These are phyloP conservation scores for Hamigera avellanea DNA, from an alignment of 495 filamentous ascomycete species.

Conservation along the genomic window DNA sequence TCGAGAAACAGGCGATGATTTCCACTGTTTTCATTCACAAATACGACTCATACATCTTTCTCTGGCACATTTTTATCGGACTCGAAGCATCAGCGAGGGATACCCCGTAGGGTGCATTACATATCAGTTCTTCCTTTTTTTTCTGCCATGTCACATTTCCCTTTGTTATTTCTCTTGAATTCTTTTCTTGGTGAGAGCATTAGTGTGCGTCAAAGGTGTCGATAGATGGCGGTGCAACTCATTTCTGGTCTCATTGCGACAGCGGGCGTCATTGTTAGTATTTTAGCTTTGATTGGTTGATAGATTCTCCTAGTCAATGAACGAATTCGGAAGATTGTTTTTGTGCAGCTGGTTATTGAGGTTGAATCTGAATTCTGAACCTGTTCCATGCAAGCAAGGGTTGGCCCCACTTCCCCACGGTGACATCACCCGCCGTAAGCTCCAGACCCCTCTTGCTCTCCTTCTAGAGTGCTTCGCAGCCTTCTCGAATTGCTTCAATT, in stretches of 20 bases:
- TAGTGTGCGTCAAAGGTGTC: conserved; percentile 10
- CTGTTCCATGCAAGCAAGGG: no score
- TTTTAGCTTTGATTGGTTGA: background rate
- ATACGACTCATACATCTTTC: conserved; percentile 7
- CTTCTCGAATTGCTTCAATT: background rate
- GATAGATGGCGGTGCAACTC: conserved; percentile 18
- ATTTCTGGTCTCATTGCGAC: conserved; percentile 9
- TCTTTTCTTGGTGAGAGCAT: conserved; percentile 18
- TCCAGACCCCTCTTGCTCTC: conserved; percentile 6
- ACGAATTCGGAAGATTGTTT: conserved; percentile 1
- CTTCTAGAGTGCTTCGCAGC: background rate
- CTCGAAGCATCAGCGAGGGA: conserved; percentile 2
- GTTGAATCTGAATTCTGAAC: no score
- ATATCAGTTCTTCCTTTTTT: no score
- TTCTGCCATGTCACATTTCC: no score
- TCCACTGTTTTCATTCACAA: background rate
- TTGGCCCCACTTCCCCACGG: conserved; percentile 22
- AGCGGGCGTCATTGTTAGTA: conserved; percentile 17
- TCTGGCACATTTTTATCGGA: conserved; percentile 10
- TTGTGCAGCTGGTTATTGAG: no score
- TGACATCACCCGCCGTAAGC: conserved; percentile 29
- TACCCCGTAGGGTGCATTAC: background rate
- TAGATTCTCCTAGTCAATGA: conserved; percentile 1
- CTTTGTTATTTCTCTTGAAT: background rate
- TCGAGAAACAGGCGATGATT: conserved; percentile 21